phyloP scores from a whole-genome alignment of 805 yeast species.

The Hanseniaspora thailandica region DNA sequence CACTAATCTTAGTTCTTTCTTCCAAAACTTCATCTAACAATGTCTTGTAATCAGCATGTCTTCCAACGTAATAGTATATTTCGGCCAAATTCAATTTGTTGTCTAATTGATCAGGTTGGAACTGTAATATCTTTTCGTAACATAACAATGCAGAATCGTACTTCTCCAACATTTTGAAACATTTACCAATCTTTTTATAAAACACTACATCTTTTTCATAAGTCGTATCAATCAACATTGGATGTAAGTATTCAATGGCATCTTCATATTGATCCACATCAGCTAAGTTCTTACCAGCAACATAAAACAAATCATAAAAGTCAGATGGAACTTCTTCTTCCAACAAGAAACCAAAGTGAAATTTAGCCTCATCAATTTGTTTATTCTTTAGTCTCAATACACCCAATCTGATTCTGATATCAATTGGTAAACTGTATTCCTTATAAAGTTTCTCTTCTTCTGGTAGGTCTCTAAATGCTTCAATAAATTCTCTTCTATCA shows the following conservation, averaged over 20 bases:
- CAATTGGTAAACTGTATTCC: constrained; percentile 57
- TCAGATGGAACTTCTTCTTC: constrained; percentile 43
- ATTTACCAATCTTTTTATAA: constrained; percentile 52
- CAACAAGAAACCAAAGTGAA: constrained; percentile 52
- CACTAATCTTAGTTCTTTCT: constrained; percentile 25
- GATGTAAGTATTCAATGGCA: constrained; percentile 56
- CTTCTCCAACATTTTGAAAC: constrained; percentile 62
- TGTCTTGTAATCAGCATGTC: constrained; percentile 43
- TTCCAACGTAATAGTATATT: constrained; percentile 55
- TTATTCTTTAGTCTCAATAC: constrained; percentile 55
- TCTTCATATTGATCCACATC: constrained; percentile 59
- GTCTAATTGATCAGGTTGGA: constrained; percentile 56
- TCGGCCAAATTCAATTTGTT: constrained; percentile 72
- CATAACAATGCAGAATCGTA: constrained; percentile 52
- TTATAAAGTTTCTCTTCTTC: constrained; percentile 29
- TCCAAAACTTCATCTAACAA: constrained; percentile 44
- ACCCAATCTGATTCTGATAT: constrained; percentile 74
- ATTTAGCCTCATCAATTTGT: constrained; percentile 55
- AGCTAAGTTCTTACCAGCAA: constrained; percentile 66
- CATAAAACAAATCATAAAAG: constrained; percentile 59
- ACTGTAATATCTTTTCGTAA: constrained; percentile 41
- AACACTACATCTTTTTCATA: constrained; percentile 37
- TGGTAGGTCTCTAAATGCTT: constrained; percentile 34
- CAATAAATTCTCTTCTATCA: constrained; percentile 44
- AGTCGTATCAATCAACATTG: constrained; percentile 46